These are phyloP conservation scores for Neltuma alba DNA, from an alignment of 306 rosid species.

Conservation along the genomic window DNA sequence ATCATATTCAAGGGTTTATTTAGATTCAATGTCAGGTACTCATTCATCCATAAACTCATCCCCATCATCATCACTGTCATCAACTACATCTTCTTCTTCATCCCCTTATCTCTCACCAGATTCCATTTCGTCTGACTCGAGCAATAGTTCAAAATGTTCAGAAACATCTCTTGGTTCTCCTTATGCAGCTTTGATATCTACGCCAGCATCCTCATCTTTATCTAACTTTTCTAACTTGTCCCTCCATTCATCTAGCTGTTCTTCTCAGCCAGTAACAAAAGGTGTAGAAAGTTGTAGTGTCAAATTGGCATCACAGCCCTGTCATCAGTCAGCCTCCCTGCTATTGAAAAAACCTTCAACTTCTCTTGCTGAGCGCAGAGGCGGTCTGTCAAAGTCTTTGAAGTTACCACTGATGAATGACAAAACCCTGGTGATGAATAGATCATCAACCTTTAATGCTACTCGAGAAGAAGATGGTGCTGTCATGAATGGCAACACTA, in stretches of 20 bases:
- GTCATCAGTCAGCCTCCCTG: conserved; percentile 48
- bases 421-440: conserved; percentile 44
- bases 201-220: conserved; percentile 53
- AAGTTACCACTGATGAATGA: conserved; percentile 68
- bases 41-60: conserved; percentile 62
- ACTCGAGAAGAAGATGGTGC: conserved; percentile 47
- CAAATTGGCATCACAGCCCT: conserved; percentile 45
- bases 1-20: conserved; percentile 75
- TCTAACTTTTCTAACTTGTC: conserved; percentile 63
- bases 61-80: conserved; percentile 51
- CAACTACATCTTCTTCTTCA: conserved; percentile 52
- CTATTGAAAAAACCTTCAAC: conserved; percentile 65
- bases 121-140: conserved; percentile 80
- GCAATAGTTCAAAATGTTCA: conserved; percentile 61
- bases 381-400: conserved; percentile 74
- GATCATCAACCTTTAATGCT: conserved; percentile 43
- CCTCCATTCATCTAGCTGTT: conserved; percentile 50
- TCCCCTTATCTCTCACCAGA: conserved; percentile 80
- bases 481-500: conserved; percentile 36
- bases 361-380: conserved; percentile 93
- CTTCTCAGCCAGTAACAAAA: conserved; percentile 48
- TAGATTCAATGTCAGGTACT: conserved; percentile 61
- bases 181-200: conserved; percentile 47
- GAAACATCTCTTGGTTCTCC: conserved; percentile 82
- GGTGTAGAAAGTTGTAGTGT: conserved; percentile 49